A percentile compares a stretch with the other conserved stretches of the same genome.
These are phyloP conservation scores for Penicillium sp. DNA, from an alignment of 2,329 filamentous ascomycete genomes.

Conservation along the genomic window DNA sequence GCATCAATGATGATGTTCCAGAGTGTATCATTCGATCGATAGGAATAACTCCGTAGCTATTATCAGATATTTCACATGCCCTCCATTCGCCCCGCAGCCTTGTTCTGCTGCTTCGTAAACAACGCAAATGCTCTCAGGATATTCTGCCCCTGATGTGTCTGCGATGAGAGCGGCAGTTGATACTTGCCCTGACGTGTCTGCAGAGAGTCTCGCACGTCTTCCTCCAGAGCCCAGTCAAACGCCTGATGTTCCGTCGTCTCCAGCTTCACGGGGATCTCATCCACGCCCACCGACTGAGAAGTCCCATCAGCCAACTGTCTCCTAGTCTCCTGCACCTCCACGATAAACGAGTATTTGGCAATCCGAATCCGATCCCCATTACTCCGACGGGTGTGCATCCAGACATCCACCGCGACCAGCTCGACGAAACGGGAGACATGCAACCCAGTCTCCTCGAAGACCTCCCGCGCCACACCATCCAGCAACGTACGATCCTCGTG, in stretches of 20 bases:
- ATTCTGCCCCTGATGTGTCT: constrained; percentile 30
- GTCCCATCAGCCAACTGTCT: constrained; percentile 23
- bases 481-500: constrained; percentile 52
- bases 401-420: constrained; percentile 43
- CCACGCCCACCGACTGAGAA: neutral
- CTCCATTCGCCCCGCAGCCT: neutral
- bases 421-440: constrained; percentile 48
- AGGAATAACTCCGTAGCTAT: neutral
- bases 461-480: constrained; percentile 54
- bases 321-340: constrained; percentile 37
- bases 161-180: constrained; percentile 16
- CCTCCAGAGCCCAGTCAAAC: constrained; percentile 44
- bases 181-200: constrained; percentile 19
- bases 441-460: constrained; percentile 58
- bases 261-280: constrained; percentile 33
- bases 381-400: constrained; percentile 32
- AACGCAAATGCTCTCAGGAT: constrained; percentile 31
- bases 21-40: neutral
- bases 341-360: constrained; percentile 45
- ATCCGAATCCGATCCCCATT: constrained; percentile 26
- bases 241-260: constrained; percentile 42
- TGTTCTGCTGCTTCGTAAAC: neutral
- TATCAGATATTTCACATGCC: neutral
- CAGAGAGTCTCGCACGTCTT: constrained; percentile 34
- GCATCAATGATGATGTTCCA: neutral